Evolutionary conservation across 2,329 filamentous ascomycete genomes (phyloP).

Genomic region (Stemphylium lycopersici): DNA sequence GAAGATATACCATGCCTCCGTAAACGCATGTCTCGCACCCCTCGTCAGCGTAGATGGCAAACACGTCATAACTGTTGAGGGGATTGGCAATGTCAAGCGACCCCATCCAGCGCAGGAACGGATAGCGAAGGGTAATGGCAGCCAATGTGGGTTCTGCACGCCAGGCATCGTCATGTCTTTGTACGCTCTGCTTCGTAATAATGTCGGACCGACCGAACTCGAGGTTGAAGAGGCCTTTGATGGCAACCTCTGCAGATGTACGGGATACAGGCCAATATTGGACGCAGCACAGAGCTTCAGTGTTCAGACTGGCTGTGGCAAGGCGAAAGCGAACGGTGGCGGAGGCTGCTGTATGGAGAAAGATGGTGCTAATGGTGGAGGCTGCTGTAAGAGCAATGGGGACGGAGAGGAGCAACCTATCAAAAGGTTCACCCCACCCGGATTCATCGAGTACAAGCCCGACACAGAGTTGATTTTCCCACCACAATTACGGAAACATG

Average conservation of each 20-base stretch:
- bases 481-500: slow-evolving; percentile 79
- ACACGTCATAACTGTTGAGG: slow-evolving; percentile 97
- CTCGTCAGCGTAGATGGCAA: slow-evolving; percentile 94
- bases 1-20: slow-evolving; percentile 92
- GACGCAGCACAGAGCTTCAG: slow-evolving; percentile 93
- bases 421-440: slow-evolving; percentile 78
- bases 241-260: slow-evolving; percentile 94
- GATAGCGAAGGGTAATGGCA: slow-evolving; percentile 88
- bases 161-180: slow-evolving; percentile 98
- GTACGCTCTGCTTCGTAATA: slow-evolving; percentile 90
- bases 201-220: slow-evolving; percentile 74
- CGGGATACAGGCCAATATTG: slow-evolving; percentile 90
- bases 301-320: slow-evolving; percentile 61
- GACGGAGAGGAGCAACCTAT: slow-evolving; percentile 51
- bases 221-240: slow-evolving; percentile 97
- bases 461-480: slow-evolving; percentile 97
- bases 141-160: slow-evolving; percentile 94
- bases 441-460: slow-evolving; percentile 92
- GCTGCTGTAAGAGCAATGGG: slow-evolving; percentile 50
- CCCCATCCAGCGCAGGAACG: slow-evolving; percentile 92
- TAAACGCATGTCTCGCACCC: slow-evolving; percentile 94
- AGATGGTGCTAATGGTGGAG: slow-evolving; percentile 50
- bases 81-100: slow-evolving; percentile 84
- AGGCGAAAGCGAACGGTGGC: slow-evolving; percentile 63
- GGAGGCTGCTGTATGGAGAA: slow-evolving; percentile 75